Evolutionary conservation across 768 basidiomycete species (phyloP), one percentile per base, ranked within the genome.

Genomic region (Lyophyllum decastes): DNA sequence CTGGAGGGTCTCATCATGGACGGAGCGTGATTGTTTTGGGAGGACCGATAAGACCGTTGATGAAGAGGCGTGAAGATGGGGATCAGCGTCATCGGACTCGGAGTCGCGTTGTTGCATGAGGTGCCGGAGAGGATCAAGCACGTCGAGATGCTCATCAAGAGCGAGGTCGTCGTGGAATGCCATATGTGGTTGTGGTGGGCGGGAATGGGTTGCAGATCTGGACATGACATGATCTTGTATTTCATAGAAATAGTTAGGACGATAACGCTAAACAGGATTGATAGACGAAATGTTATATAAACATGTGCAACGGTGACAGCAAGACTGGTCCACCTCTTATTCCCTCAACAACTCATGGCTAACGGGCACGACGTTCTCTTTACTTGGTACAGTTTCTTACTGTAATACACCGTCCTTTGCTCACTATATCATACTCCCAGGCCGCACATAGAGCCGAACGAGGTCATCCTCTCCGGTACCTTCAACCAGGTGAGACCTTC

Each of bases 391-490:
- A 65, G 65, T 21, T 14, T 27, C 46, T 21, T 46, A 26, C 44
- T 45, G 27, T 44, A 9, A 46, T 30, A 19, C 21, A 14, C 27
- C 12, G 38, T 16, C 9, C 9, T 44, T 22, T 52, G 26, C 57
- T 58, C 41, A 40, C 52, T 43, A 56, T 44, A 54, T 52, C 45
- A 55, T 44, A 55, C 58, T 56, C 49, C 55, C 60, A 90, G 89
- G 88, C 88, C 87, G 17, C 79, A 83, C 61, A 59, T 76, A 27
- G 77, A 79, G 49, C 80, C 87, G 41, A 74, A 66, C 48, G 70
- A 76, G 48, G 89, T 91, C 60, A 80, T 90, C 66, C 82, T 87
- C 55, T 90, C 89, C 21, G 91, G 91, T 35, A 82, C 87, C 27
- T 93, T 92, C 69, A 90, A 93, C 78, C 73, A 88, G 72, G 90